Evolutionary conservation across 176 grass and related monocot genomes (phyloP).

Genomic region (Carex littledalei): DNA sequence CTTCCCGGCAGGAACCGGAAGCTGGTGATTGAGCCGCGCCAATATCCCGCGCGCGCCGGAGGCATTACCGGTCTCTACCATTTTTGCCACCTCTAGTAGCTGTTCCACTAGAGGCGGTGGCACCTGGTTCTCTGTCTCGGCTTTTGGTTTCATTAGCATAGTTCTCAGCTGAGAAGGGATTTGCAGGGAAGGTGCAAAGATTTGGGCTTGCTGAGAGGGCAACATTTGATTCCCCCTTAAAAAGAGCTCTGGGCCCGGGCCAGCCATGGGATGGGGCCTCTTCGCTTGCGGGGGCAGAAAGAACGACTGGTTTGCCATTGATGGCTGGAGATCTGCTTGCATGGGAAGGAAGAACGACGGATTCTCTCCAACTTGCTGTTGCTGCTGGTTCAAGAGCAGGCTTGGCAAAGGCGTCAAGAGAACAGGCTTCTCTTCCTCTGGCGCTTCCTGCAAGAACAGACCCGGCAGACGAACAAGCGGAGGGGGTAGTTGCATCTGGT

Average conservation of each 20-base stretch:
- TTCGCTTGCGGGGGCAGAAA: conserved; percentile 44
- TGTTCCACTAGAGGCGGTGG: conserved; percentile 17
- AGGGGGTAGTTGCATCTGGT: conserved; percentile 23
- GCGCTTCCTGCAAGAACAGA: not conserved
- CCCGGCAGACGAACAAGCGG: not conserved
- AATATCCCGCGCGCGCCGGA: conserved; percentile 86
- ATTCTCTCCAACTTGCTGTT: conserved; percentile 31
- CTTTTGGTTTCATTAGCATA: conserved; percentile 17
- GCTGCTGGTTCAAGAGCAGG: conserved; percentile 37
- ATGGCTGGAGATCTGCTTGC: conserved; percentile 36
- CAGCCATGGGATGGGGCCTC: conserved; percentile 35
- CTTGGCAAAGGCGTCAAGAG: conserved; percentile 13
- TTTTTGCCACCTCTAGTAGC: conserved; percentile 62
- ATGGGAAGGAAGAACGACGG: conserved; percentile 35
- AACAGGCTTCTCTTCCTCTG: not conserved
- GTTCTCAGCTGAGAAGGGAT: conserved; percentile 32
- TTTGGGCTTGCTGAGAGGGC: not conserved
- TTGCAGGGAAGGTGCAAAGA: conserved; percentile 14
- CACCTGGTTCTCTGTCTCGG: conserved; percentile 8
- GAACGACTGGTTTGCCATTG: conserved; percentile 37
- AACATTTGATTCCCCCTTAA: conserved; percentile 19
- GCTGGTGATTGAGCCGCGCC: conserved; percentile 99
- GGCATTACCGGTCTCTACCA: conserved; percentile 51
- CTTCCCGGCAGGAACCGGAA: conserved; percentile 75
- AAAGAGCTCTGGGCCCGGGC: conserved; percentile 27